Conservation (phyloP, 2,329 filamentous ascomycete species). For the Penicillium sp. region DNA sequence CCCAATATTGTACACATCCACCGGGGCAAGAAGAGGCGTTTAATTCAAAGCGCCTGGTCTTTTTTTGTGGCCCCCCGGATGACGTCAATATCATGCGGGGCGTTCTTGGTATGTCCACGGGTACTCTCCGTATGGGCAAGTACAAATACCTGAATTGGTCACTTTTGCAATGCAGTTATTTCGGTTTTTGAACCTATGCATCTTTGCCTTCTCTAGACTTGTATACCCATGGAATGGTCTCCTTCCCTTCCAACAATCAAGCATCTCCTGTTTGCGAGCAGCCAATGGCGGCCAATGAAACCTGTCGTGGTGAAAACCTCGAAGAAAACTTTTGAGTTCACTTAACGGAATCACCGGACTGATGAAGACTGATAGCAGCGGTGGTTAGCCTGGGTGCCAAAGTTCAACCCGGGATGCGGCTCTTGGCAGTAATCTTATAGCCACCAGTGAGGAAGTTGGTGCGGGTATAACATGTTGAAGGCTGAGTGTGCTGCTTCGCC, state of each 20-base stretch:
- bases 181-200: not conserved
- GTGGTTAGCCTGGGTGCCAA: not conserved
- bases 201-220: not conserved
- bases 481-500: conserved; percentile 1
- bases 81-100: not conserved
- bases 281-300: not conserved
- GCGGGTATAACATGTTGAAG: not conserved
- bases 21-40: not conserved
- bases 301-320: conserved; percentile 14
- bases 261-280: not conserved
- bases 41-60: not conserved
- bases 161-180: not conserved
- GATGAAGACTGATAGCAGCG: not conserved
- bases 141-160: too few relatives aligned
- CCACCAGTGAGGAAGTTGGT: not conserved
- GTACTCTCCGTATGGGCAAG: too few relatives aligned
- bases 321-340: conserved; percentile 9
- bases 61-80: not conserved
- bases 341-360: conserved; percentile 3
- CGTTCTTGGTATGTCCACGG: not conserved
- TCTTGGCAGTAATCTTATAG: not conserved
- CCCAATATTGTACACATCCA: not conserved
- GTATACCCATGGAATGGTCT: not conserved
- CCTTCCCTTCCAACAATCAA: not conserved
- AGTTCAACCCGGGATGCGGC: not conserved